phyloP scores from a whole-genome alignment of 306 rosid genomes.

The Carpinus fangiana region DNA sequence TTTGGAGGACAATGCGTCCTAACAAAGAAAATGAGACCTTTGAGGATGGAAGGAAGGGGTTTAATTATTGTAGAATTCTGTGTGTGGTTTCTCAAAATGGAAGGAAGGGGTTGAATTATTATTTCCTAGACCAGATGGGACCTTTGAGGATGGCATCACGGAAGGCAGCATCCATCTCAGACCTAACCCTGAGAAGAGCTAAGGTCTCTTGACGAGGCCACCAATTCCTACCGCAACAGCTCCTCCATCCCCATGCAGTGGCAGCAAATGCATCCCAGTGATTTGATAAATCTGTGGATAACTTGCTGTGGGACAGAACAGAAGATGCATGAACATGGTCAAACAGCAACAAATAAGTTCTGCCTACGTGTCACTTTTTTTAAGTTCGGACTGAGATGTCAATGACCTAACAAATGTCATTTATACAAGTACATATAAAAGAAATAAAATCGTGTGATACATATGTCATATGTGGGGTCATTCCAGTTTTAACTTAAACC shows the following conservation, averaged over 20 bases:
- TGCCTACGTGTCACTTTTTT: too few species aligned
- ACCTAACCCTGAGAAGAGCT: conserved; percentile 46
- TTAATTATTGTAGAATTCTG: background rate
- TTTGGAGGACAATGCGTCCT: background rate
- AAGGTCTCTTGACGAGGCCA: conserved; percentile 57
- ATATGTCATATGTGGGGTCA: background rate
- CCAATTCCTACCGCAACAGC: conserved; percentile 34
- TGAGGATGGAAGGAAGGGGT: too few species aligned
- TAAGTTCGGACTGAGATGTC: too few species aligned
- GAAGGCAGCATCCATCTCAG: conserved; percentile 46
- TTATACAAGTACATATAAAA: background rate
- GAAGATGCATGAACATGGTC: too few species aligned
- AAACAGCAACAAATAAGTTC: too few species aligned
- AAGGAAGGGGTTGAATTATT: background rate
- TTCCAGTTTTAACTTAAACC: background rate
- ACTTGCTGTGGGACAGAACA: too few species aligned
- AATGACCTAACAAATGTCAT: too few species aligned
- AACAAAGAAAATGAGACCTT: background rate
- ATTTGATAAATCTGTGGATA: too few species aligned
- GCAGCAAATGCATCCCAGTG: background rate
- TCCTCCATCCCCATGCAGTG: background rate
- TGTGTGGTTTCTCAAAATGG: background rate
- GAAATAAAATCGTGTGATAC: background rate
- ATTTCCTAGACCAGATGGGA: conserved; percentile 54
- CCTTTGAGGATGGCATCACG: conserved; percentile 52